These are phyloP conservation scores for Chloris gayana DNA, from an alignment of 176 grass and related monocot genomes.

Conservation along the genomic window DNA sequence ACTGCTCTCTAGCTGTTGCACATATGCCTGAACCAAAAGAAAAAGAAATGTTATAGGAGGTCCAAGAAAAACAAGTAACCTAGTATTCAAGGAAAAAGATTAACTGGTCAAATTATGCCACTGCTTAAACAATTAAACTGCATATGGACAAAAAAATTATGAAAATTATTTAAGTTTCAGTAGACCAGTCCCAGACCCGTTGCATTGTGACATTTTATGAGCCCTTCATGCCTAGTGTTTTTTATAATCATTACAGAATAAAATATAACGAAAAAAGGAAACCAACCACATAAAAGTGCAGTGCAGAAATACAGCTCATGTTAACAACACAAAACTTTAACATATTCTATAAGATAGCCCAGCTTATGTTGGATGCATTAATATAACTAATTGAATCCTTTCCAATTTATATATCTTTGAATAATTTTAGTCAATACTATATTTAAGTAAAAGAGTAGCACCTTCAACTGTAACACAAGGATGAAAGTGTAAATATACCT, in stretches of 20 bases:
- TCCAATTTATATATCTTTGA: not conserved
- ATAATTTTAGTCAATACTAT: not conserved
- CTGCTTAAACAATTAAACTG: not conserved
- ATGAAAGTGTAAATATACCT: conserved; percentile 36
- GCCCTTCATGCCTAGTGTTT: not conserved
- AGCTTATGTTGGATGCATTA: too few species aligned
- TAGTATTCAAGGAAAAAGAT: not conserved
- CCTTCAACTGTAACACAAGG: not conserved
- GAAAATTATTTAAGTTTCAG: not conserved
- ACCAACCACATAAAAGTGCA: not conserved
- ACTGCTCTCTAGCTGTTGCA: conserved; percentile 80
- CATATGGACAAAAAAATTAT: not conserved
- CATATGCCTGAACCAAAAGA: conserved; percentile 59
- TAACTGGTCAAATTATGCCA: not conserved
- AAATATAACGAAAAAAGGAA: not conserved
- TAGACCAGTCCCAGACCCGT: not conserved
- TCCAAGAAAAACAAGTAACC: conserved; percentile 6
- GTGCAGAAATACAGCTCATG: not conserved
- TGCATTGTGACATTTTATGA: not conserved
- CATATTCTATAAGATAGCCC: conserved; percentile 1
- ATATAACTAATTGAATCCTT: not conserved
- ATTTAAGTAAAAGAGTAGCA: not conserved
- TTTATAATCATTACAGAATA: conserved; percentile 11
- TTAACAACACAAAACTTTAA: not conserved
- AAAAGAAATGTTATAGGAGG: conserved; percentile 3